phyloP scores from a whole-genome alignment of 1,284 basidiomycete species.

The Tetrapyrgos nigripes region DNA sequence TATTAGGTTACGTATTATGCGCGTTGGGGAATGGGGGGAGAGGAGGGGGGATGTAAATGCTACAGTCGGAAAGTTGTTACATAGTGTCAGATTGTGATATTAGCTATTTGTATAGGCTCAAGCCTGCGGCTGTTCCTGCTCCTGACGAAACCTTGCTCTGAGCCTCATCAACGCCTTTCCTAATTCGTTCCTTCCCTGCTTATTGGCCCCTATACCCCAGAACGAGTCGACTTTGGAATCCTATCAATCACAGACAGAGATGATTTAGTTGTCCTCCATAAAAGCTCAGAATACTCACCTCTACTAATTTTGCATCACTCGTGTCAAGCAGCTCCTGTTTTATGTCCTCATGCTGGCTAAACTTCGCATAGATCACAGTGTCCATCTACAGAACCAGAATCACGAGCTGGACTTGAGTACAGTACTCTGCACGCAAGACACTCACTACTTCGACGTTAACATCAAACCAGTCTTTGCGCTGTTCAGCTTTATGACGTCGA shows the following conservation, averaged over 20 bases:
- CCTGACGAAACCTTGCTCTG: conserved; percentile 53
- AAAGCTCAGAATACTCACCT: conserved; percentile 46
- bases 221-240: conserved; percentile 62
- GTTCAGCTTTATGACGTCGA: conserved; percentile 63
- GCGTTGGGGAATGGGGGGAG: neutral
- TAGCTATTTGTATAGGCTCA: too few relatives aligned
- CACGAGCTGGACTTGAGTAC: neutral
- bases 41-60: neutral
- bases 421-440: too few relatives aligned
- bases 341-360: conserved; percentile 65
- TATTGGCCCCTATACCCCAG: conserved; percentile 70
- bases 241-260: conserved; percentile 52
- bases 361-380: conserved; percentile 61
- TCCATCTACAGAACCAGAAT: conserved; percentile 62
- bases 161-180: conserved; percentile 67
- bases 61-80: too few relatives aligned
- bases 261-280: neutral
- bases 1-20: too few relatives aligned
- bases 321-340: conserved; percentile 61
- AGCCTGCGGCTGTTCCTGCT: too few relatives aligned
- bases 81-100: neutral
- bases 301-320: conserved; percentile 63
- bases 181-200: conserved; percentile 72
- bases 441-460: conserved; percentile 65
- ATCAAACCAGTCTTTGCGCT: conserved; percentile 64